Base-by-base conservation (phyloP, 2,329 filamentous ascomycete genomes). In the Anthostomella pinea region DNA sequence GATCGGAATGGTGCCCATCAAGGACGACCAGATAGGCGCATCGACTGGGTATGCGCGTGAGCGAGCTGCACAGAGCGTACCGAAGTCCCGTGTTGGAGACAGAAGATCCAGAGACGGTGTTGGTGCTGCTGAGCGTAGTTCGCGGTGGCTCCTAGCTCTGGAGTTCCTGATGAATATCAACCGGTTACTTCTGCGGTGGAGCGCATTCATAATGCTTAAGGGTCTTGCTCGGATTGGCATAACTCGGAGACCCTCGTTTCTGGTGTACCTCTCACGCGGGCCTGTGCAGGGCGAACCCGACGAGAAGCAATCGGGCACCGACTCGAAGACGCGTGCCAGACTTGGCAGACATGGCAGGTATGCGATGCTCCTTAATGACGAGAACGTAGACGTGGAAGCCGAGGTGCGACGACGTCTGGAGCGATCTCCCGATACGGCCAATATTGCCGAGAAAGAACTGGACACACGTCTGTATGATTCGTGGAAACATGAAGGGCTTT, bases 401-500 rank as follows among this genome's bases (percentile, higher is more conserved):
- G 87, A 93, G 58, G 81, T 90, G 49, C 78, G 87, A 48, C 77
- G 77, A 35, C 72, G 79, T 31, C 66, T 85, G 39, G 68, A 59
- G 29, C 63, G 58, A 37, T 59, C 53, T 6, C 49, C 49, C 9
- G 54, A 58, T 35, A 57, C 64, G 55, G 54, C 59, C 48, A 19
- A 66, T 11, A 47, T 68, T 6, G 67, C 80, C 25, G 85, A 93
- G 50, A 74, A 76, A 18, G 76, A 78, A 24, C 68, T 96, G 3
- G 84, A 91, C 46, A 72, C 75, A 2, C 82, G 80, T 40, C 67
- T 96, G 2, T 97, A 96, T 59, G 70, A 72, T 19, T 93, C 90
- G 78, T 97, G 88, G 85, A 80, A 85, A 34, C 70, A 73, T 35
- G 88, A 87, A 14, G 88, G 87, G 6, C 86, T 86, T 67, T 96